These are phyloP conservation scores for Vinca minor DNA, from an alignment of 257 asterid species.

Conservation along the genomic window DNA sequence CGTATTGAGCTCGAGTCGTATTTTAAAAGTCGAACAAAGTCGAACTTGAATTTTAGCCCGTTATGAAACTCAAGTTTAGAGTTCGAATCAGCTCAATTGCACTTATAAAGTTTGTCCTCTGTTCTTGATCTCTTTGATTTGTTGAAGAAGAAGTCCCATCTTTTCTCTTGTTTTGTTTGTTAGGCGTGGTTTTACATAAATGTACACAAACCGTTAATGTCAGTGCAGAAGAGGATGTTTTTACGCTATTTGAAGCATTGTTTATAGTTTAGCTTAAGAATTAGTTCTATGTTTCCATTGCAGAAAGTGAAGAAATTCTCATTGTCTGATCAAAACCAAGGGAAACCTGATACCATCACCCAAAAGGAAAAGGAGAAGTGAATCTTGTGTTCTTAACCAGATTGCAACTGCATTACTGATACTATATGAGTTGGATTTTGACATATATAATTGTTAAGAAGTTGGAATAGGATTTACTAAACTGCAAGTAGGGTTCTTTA, in stretches of 20 bases:
- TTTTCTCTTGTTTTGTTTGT: not conserved
- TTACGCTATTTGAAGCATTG: not conserved
- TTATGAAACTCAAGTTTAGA: too few relatives aligned
- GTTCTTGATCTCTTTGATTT: not conserved
- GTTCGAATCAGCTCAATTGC: too few relatives aligned
- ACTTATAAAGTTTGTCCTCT: too few relatives aligned
- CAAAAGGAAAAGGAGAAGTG: constrained; percentile 8
- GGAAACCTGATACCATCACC: constrained; percentile 4
- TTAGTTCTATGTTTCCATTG: not conserved
- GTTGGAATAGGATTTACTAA: not conserved
- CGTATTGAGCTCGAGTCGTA: too few relatives aligned
- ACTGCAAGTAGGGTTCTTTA: not conserved
- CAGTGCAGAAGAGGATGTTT: not conserved
- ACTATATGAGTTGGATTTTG: not conserved
- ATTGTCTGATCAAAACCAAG: constrained; percentile 16
- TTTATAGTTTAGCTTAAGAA: not conserved
- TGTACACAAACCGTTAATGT: not conserved
- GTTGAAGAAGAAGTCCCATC: too few relatives aligned
- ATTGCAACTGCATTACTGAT: not conserved
- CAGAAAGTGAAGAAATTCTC: constrained; percentile 37
- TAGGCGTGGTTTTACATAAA: too few relatives aligned
- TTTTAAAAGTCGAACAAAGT: too few relatives aligned
- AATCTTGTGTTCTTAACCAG: not conserved
- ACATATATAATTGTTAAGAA: not conserved
- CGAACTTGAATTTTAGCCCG: too few relatives aligned